A percentile compares a stretch with the other conserved stretches of the same genome.
Evolutionary conservation across 192 early-diverging fungal species (phyloP).

Genomic region (Rhizoclosmatium sp.): DNA sequence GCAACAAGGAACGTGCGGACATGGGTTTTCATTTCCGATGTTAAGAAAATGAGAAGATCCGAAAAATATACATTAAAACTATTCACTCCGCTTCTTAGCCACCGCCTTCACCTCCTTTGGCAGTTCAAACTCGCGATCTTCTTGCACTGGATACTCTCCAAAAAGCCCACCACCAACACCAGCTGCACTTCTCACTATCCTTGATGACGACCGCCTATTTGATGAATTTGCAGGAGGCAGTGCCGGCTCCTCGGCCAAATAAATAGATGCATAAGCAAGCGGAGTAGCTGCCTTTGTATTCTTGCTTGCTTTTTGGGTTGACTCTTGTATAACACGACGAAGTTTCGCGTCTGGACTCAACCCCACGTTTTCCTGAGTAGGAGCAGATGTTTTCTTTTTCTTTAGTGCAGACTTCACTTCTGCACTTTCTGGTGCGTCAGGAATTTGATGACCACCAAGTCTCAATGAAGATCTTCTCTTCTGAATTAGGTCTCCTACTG

Average conservation of each 20-base stretch:
- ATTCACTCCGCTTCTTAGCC: not conserved
- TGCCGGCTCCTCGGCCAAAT: not conserved
- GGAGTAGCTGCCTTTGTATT: not conserved
- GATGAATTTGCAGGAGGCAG: not conserved
- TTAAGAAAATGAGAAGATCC: too few species aligned
- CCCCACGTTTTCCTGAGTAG: too few species aligned
- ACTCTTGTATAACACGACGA: slow-evolving; percentile 1
- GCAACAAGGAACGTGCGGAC: too few species aligned
- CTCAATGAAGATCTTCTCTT: not conserved
- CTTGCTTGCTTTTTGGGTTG: not conserved
- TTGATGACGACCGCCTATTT: not conserved
- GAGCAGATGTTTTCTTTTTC: too few species aligned
- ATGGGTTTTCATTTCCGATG: too few species aligned
- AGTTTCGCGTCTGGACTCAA: not conserved
- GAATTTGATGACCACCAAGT: not conserved
- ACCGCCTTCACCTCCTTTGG: not conserved
- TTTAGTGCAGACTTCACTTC: not conserved
- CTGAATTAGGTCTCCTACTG: not conserved
- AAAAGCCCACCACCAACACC: not conserved
- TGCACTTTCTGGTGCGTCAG: not conserved
- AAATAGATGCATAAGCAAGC: slow-evolving; percentile 6
- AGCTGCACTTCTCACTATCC: not conserved
- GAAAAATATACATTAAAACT: too few species aligned
- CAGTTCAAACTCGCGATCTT: slow-evolving; percentile 18
- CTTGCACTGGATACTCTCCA: slow-evolving; percentile 1